Conservation (phyloP, 768 basidiomycete species). For the Amanita rimosa region DNA sequence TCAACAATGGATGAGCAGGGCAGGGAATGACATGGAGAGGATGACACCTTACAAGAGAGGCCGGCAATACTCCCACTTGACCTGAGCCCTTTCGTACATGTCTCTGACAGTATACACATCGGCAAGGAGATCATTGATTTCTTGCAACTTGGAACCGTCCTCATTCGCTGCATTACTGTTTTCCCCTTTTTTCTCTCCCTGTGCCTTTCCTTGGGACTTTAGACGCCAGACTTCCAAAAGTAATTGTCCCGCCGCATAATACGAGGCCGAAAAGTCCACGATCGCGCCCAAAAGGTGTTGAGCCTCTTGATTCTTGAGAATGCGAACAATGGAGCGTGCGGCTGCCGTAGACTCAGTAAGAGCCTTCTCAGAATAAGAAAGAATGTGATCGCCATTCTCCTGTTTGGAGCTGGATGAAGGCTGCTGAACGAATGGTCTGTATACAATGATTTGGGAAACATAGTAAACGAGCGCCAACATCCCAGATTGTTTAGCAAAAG, state of each 20-base stretch:
- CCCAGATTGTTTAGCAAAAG: conserved; percentile 46
- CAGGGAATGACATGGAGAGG: neutral
- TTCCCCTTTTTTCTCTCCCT: neutral
- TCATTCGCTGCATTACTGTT: neutral
- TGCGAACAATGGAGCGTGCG: conserved; percentile 46
- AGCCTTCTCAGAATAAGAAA: conserved; percentile 16
- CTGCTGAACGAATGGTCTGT: conserved; percentile 54
- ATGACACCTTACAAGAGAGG: conserved; percentile 20
- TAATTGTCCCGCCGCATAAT: conserved; percentile 40
- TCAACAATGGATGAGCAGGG: neutral
- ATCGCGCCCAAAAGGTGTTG: conserved; percentile 33
- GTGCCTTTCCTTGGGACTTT: conserved; percentile 30
- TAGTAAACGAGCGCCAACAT: conserved; percentile 50
- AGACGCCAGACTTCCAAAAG: conserved; percentile 50
- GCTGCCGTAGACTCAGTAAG: conserved; percentile 50
- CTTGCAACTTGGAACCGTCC: conserved; percentile 22
- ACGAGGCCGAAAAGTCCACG: conserved; percentile 30
- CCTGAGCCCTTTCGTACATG: conserved; percentile 25
- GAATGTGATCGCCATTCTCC: neutral
- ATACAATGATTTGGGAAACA: conserved; percentile 51
- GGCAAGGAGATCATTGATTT: conserved; percentile 23
- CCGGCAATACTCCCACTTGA: conserved; percentile 22
- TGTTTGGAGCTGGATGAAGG: conserved; percentile 18
- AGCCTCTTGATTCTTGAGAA: conserved; percentile 40
- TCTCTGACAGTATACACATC: conserved; percentile 31